Base-by-base conservation (phyloP, 208 protist genomes). In the Wallacemonas collosoma region DNA sequence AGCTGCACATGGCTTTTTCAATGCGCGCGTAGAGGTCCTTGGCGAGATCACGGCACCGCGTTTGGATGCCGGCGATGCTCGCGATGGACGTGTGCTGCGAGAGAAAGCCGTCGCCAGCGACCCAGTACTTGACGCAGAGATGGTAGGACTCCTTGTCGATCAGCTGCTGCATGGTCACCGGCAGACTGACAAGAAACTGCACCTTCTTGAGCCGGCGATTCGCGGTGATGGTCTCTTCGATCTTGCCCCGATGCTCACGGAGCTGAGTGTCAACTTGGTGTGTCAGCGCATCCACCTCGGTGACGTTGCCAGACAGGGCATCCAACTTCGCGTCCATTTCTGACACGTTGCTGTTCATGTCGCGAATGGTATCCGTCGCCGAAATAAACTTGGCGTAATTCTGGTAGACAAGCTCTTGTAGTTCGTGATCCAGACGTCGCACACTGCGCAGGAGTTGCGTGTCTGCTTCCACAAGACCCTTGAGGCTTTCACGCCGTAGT, bases 371-470 rank as follows among this genome's bases (percentile, higher is more conserved):
- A 72, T 99, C 98, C 2, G 95, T 99, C 8, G 98, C 97, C 50
- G 89, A 97, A 73, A 99, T 99, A 78, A 99, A 99, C 72, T 99
- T 99, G 69, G 98, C 97, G 82, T 99, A 99, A 86, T 99, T 99
- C 41, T 98, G 96, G 86, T 99, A 99, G 4, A 99, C 98, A n/a
- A 99, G 78, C 68, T 97, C 98, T 79, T 99, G 98, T 85, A 99
- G 89, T 74, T 99, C 97, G 15, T 71, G 86, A 66, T 99, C 98
- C 2, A 99, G 77, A 17, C 70, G 76, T 5, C 87, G 84, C 45
- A 93, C 87, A 40, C 75, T 84, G 40, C 92, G 86, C 71, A 93
- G 76, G 14, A 96, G 81, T 58, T 87, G 72, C 14, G 89, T 94
- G 70, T 96, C 91, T 1, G 78, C 79, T 74, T 94, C 89, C 11